Evolutionary conservation across 371 early-diverging fungal species (phyloP), one percentile per base, ranked within the genome.

Genomic region (Actinomortierella wolfii): DNA sequence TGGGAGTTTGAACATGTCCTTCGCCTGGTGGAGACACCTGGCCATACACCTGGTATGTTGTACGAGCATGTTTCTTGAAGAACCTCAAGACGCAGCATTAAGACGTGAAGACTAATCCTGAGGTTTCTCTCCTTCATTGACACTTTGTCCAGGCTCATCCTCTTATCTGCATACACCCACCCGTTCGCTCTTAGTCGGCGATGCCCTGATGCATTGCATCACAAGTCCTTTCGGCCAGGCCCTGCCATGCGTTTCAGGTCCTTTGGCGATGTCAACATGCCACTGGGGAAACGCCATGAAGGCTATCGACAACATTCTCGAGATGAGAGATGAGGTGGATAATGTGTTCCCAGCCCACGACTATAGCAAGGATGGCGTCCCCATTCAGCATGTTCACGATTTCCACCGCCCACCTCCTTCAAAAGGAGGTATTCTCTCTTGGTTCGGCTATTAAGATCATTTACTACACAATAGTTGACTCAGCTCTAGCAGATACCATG

Each of bases 321-420:
- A 68, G 2, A 51, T 64, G 39, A 61, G 58, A 47, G 69, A 75
- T 13, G 29, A 73, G 1, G 59, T 77, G 17, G 68, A 75, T 40
- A 65, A 66, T 5, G 69, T 77, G 20, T 75, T 77, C 52, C 77
- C 77, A 4, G 76, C 75, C 3, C 77, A 77, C 48, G 77, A 77
- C 50, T 62, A 59, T 26, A 68, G 49, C 26, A 25, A 28, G 11
- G 61, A 74, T 50, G 77, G 77, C 2, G 42, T 77, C 51, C 73
- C 56, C 24, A 77, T 77, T 29, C 61, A 75, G 26, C 42, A 75
- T 11, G 56, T 77, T 11, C 68, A 66, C 23, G 65, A 68, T 48
- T 74, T 74, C 47, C 74, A 60, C 48, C 56, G 51, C 47, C 61
- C 71, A 4, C 18, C 44, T 21, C 29, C 43, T 42, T 25, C 56